Base-by-base conservation (phyloP, 1,139 yeast species). In the Saccharomyces hybrid region DNA sequence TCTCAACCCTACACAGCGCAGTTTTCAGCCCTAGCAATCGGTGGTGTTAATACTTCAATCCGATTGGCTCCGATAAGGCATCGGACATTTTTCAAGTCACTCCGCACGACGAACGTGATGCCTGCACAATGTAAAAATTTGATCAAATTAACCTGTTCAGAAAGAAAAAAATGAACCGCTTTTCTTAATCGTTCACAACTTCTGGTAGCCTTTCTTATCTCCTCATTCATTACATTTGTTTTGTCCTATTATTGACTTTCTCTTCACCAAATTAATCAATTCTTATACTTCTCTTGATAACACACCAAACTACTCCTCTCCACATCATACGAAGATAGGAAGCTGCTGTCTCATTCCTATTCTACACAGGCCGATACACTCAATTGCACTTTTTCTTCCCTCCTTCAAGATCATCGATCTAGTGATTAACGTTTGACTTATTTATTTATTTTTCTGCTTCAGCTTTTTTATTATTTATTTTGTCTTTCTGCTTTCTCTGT, bases 391-490 rank as follows among this genome's bases (percentile, higher is more conserved):
- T 20, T 38, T 9, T 16, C 20, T 16, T 9, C 25, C 25, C 44
- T 16, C 20, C 25, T 16, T 38, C 9, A 5, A 9, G 25, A 9
- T 38, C 23, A 38, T 38, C 5, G 44, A 38, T 6, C 6, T 32
- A 20, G 44, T 38, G 44, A 16, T 38, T 38, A 38, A 38, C 23
- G 44, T 38, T 16, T 38, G 9, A 16, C 44, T 16, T 38, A 38
- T 38, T 38, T 38, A 38, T 49, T 31, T 23, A n/a, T 23, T 42
- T 49, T 49, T 49, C 32, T 49, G 28, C 48, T 49, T 34, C 42
- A 27, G 28, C 13, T 25, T 26, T 46, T 26, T 46, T 26, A 20
- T 46, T 27, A 46, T 48, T 48, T 25, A 34, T n/a, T n/a, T n/a
- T 13, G 32, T 31, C 16, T 48, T 31, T 49, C 16, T 34, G 9